These are phyloP conservation scores for Botrytis medusae DNA, from an alignment of 2,329 filamentous ascomycete genomes.

Conservation along the genomic window DNA sequence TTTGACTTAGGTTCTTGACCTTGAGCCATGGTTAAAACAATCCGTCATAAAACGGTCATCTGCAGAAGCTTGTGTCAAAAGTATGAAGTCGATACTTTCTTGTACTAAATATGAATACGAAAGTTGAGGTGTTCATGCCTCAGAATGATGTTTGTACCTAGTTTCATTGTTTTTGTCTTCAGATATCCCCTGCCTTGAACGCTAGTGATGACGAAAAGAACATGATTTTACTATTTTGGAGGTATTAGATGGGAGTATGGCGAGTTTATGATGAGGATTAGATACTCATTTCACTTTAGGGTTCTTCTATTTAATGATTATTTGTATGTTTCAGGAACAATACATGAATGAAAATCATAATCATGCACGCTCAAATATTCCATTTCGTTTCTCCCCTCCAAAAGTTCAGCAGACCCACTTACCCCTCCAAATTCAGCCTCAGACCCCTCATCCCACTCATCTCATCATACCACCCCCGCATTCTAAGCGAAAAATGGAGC, in stretches of 20 bases:
- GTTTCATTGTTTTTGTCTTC: not conserved
- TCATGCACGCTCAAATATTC: not conserved
- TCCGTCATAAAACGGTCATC: not conserved
- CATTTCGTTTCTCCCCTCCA: not conserved
- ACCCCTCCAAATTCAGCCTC: not conserved
- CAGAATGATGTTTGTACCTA: not conserved
- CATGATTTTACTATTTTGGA: not conserved
- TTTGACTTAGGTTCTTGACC: not conserved
- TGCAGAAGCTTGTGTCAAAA: not conserved
- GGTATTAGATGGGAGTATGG: no score
- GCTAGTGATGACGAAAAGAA: not conserved
- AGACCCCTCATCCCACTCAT: constrained; percentile 1
- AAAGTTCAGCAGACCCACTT: not conserved
- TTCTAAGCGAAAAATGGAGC: not conserved
- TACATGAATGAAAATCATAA: not conserved
- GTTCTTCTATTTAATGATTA: not conserved
- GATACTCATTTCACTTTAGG: not conserved
- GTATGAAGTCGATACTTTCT: not conserved
- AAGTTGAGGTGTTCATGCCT: not conserved
- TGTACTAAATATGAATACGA: constrained; percentile 8
- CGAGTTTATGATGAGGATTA: not conserved
- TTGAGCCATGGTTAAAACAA: not conserved
- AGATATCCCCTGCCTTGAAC: not conserved
- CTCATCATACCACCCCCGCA: not conserved
- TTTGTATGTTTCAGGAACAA: not conserved